Percentiles rank a stretch among this genome's conserved stretches.
Conservation (phyloP, 2,329 filamentous ascomycete species). For the Aureobasidium pullulans region DNA sequence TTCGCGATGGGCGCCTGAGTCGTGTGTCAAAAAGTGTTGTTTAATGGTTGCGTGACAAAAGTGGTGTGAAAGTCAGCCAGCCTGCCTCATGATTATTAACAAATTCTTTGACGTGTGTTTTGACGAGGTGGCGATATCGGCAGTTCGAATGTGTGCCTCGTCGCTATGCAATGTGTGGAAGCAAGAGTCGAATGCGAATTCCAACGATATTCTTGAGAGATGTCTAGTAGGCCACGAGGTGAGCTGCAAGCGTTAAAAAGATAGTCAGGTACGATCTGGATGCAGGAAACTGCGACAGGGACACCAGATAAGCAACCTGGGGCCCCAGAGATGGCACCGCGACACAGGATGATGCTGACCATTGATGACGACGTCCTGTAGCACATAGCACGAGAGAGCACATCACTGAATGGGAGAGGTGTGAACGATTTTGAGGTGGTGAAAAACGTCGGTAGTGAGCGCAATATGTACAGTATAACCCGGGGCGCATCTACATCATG, state of each 20-base stretch:
- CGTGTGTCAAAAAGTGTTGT: neutral
- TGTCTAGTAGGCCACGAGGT: neutral
- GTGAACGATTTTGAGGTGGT: neutral
- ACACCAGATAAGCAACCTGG: neutral
- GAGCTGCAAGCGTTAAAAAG: neutral
- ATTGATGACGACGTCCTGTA: neutral
- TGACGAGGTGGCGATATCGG: no score
- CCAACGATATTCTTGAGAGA: no score
- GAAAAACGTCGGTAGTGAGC: neutral
- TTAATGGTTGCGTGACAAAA: neutral
- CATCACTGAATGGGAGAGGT: neutral
- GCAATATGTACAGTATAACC: neutral
- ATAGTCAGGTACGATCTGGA: neutral
- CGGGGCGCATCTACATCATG: neutral
- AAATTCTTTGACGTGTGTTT: no score
- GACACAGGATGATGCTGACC: neutral
- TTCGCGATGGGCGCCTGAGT: neutral
- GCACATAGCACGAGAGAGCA: neutral
- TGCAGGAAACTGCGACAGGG: neutral
- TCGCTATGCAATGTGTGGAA: no score
- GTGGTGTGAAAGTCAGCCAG: no score
- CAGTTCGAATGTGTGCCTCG: no score
- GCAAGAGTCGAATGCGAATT: no score
- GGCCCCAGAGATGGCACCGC: neutral
- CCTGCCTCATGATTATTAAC: no score